Base-by-base conservation (phyloP, 345 rosid genomes). In the Arabis alpina region DNA sequence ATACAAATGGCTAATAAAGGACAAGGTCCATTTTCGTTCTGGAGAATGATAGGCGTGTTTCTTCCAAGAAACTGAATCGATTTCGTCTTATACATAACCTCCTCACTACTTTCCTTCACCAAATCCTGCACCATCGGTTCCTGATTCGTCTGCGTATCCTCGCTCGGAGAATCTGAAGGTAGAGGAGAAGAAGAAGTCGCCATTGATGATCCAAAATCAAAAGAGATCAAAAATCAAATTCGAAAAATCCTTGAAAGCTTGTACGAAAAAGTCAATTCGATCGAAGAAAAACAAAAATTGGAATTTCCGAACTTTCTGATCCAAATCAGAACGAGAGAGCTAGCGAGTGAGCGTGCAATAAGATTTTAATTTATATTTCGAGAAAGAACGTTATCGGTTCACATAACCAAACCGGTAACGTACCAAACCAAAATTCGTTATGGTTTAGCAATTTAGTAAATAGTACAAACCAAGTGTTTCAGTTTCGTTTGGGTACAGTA, bases 1-100 rank as follows among this genome's bases (percentile, higher is more conserved):
- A 73, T 86, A 93, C 99, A 94, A 75, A 94, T 94, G 73, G 99
- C 99, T 36, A 94, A 89, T 37, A 91, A 84, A 78, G 99, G 99
- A 68, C 99, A 94, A 52, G 99, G 98, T 66, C 99, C 99, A 79
- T 94, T 94, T 79, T 91, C 97, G 81, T 91, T 94, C 68, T 94
- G 98, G 70, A 94, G 98, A 65, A 94, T 68, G 76, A 94, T 83
- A 12, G 97, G 98, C 49, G 96, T 91, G 49, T 83, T 79, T 54
- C 97, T 85, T 24, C 98, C 98, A 30, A 89, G 77, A 79, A 94
- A 91, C 80, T 86, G 88, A 59, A 94, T 81, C 67, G 84, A 79
- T 80, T 94, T 94, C 39, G 95, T 87, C 81, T 81, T 89, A 76
- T 94, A 80, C 47, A 82, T 42, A 70, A 86, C 80, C 76, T 88